These are phyloP conservation scores for Volvox reticuliferus DNA, from an alignment of 139 green algal genomes.

Conservation along the genomic window DNA sequence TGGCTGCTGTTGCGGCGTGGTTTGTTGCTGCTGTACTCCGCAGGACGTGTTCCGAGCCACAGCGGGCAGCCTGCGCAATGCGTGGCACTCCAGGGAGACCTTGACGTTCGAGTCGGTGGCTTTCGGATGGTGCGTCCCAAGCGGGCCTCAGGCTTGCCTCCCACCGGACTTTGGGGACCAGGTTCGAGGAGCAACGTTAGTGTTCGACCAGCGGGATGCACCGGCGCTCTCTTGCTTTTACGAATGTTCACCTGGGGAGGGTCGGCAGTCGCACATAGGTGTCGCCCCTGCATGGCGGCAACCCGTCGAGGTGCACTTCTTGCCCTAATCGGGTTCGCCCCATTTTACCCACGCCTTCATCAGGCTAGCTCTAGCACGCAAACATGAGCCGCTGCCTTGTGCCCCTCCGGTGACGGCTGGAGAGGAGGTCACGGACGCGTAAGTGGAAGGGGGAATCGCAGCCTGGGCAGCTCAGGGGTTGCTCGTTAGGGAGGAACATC, in stretches of 20 bases:
- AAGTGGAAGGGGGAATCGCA: not conserved
- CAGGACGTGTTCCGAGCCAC: conserved; percentile 51
- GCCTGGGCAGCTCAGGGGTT: too few species aligned
- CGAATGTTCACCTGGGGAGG: too few species aligned
- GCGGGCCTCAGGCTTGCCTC: not conserved
- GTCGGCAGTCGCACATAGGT: too few species aligned
- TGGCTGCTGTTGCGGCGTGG: not conserved
- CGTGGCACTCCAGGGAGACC: conserved; percentile 2
- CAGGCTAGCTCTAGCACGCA: conserved; percentile 37
- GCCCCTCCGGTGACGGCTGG: not conserved
- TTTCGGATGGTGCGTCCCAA: conserved; percentile 35
- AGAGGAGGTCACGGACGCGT: conserved; percentile 8
- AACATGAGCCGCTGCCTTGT: conserved; percentile 20
- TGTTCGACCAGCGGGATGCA: too few species aligned
- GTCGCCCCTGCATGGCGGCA: too few species aligned
- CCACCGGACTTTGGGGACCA: too few species aligned
- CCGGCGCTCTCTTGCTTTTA: too few species aligned
- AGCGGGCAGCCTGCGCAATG: not conserved
- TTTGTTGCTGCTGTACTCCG: not conserved
- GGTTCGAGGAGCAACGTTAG: too few species aligned
- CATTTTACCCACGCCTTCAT: not conserved
- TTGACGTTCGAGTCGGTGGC: conserved; percentile 36
- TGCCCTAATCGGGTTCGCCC: too few species aligned
- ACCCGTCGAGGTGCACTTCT: too few species aligned
- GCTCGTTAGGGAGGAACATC: too few species aligned